These are phyloP conservation scores for Aspergillus olivimuriae DNA, from an alignment of 495 filamentous ascomycete genomes.

Conservation along the genomic window DNA sequence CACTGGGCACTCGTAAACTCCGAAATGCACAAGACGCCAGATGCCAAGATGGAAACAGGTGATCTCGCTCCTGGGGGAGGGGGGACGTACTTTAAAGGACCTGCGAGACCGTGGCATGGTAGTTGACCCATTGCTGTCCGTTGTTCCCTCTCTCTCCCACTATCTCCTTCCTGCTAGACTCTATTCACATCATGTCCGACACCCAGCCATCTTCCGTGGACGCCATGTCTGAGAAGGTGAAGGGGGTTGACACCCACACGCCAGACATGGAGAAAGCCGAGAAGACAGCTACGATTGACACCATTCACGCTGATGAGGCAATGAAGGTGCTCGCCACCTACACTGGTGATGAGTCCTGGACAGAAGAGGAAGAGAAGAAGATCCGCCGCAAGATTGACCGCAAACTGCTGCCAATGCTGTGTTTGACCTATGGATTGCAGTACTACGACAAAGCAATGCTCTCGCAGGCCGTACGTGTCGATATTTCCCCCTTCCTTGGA, in stretches of 20 bases:
- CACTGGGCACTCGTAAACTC: too few species aligned
- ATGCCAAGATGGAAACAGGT: too few species aligned
- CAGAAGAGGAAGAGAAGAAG: slow-evolving; percentile 39
- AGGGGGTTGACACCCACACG: slow-evolving; percentile 7
- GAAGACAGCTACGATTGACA: slow-evolving; percentile 24
- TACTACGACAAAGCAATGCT: slow-evolving; percentile 49
- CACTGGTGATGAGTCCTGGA: slow-evolving; percentile 34
- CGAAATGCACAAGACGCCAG: too few species aligned
- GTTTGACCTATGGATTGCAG: slow-evolving; percentile 28
- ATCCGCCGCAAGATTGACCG: slow-evolving; percentile 40
- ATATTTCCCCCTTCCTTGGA: slow-evolving; percentile 18
- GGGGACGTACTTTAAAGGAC: too few species aligned
- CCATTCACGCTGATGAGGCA: slow-evolving; percentile 39
- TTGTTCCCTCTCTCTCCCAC: neutral
- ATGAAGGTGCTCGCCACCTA: slow-evolving; percentile 35
- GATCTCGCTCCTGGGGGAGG: too few species aligned
- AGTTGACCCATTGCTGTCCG: neutral
- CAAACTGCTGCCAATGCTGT: slow-evolving; percentile 37
- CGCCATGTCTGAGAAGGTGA: slow-evolving; percentile 9
- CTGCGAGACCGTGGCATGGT: neutral
- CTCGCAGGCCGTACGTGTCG: slow-evolving; percentile 35
- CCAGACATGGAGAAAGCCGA: slow-evolving; percentile 5
- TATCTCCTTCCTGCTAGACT: neutral
- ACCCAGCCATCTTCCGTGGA: slow-evolving; percentile 3
- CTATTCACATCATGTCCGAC: slow-evolving; percentile 2